Conservation (phyloP, 129 eudicot genomes). For the Tanacetum coccineum region DNA sequence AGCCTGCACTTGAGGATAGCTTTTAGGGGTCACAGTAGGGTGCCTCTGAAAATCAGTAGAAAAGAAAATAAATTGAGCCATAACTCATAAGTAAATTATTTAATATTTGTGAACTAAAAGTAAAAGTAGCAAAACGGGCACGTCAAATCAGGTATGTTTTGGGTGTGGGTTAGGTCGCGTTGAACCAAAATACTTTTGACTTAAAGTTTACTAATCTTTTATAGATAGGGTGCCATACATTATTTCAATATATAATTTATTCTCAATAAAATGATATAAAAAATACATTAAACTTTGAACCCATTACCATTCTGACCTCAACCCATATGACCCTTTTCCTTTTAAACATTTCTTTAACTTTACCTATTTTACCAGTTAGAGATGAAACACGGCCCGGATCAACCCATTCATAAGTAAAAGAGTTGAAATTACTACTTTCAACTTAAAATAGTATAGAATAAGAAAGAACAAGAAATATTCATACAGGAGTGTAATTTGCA, state of each 20-base stretch:
- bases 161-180: background rate
- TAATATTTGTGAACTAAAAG: constrained; percentile 1
- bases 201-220: background rate
- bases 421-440: background rate
- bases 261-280: background rate
- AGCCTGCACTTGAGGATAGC: constrained; percentile 84
- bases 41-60: constrained; percentile 49
- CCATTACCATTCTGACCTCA: constrained; percentile 6
- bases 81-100: background rate
- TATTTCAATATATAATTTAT: background rate
- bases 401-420: background rate
- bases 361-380: background rate
- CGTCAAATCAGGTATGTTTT: background rate
- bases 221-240: background rate
- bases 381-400: background rate
- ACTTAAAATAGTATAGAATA: constrained; percentile 9
- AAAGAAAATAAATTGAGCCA: background rate
- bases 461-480: constrained; percentile 8
- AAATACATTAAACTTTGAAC: background rate
- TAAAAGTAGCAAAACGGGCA: background rate
- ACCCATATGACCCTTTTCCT: constrained; percentile 11
- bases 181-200: background rate
- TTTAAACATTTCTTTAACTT: background rate
- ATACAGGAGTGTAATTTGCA: constrained; percentile 66
- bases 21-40: constrained; percentile 72